Base-by-base conservation (phyloP, 2,329 filamentous ascomycete genomes). In the Furcasterigmium furcatum region DNA sequence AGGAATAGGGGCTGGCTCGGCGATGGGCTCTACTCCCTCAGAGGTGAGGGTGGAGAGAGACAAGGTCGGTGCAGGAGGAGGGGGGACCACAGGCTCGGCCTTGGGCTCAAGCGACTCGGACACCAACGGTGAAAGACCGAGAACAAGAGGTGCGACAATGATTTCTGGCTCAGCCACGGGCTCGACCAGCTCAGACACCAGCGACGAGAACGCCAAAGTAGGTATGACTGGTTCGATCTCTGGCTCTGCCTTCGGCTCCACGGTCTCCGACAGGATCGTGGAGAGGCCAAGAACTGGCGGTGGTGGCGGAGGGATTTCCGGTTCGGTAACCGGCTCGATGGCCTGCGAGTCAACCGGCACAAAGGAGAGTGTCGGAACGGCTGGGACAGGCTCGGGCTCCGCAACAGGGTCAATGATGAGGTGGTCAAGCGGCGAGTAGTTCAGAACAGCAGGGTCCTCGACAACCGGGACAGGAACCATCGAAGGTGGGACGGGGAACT, bases 401-500 rank as follows among this genome's bases (percentile, higher is more conserved):
- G 53, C 54, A 22, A 57, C 54, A 18, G 59, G 62, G 45, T 53
- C 58, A 25, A 59, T 56, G 36, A 52, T 41, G 30, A 45, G 45
- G 1, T 59, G 54, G 38, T 62, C 57, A 12, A 63, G 47, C 13
- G 55, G 47, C 43, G 20, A 51, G 46, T 41, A 52, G 43, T 45
- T 52, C 29, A 59, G 44, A 19, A 41, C 41, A 9, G 48, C 40
- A 12, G 48, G 36, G 34, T 35, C 32, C 5, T 39, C 38, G 16
- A 47, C 36, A 24, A 56, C 52, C 9, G 54, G 52, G 6, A 56
- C 57, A 1, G 60, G 56, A 4, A 65, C 56, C n/a, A 70, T 68
- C 0, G 66, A 65, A 1, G 77, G 77, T 5, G 79, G 78, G 12
- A 73, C 67, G 3, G 78, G 77, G 64, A 81, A 80, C 52, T 73